Conservation (phyloP, 2,329 filamentous ascomycete species). For the Alternaria alternata region DNA sequence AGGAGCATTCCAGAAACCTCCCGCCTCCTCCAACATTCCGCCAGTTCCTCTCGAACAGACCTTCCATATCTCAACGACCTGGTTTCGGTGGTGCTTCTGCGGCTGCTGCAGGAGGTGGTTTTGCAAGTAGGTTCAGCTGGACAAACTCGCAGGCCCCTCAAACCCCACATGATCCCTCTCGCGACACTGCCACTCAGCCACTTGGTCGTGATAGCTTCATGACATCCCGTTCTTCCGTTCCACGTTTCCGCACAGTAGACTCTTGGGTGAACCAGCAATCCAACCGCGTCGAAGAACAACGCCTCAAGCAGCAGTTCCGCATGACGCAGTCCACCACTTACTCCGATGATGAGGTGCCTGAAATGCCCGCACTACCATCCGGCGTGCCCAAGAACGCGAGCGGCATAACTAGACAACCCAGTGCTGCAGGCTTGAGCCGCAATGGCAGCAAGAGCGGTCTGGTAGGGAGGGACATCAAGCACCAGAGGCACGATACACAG, state of each 20-base stretch:
- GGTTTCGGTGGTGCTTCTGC: slow-evolving; percentile 30
- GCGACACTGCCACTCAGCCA: slow-evolving; percentile 37
- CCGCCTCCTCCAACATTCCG: slow-evolving; percentile 50
- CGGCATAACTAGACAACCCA: slow-evolving; percentile 10
- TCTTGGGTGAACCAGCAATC: slow-evolving; percentile 53
- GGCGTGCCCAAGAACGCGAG: slow-evolving; percentile 40
- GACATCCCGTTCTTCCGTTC: slow-evolving; percentile 47
- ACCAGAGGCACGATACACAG: slow-evolving; percentile 47
- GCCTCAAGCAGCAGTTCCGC: slow-evolving; percentile 46
- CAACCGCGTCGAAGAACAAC: slow-evolving; percentile 47
- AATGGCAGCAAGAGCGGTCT: slow-evolving; percentile 27
- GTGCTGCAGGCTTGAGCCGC: slow-evolving; percentile 19
- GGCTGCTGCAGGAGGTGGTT: slow-evolving; percentile 19
- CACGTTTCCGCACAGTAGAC: slow-evolving; percentile 53
- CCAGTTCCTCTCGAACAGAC: slow-evolving; percentile 50
- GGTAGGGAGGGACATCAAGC: slow-evolving; percentile 44
- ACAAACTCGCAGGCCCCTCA: slow-evolving; percentile 52
- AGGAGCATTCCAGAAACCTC: slow-evolving; percentile 25
- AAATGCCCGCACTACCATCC: slow-evolving; percentile 23
- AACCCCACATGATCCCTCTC: slow-evolving; percentile 45
- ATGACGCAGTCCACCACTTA: slow-evolving; percentile 41
- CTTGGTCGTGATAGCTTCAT: slow-evolving; percentile 47
- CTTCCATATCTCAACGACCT: slow-evolving; percentile 41
- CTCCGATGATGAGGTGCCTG: slow-evolving; percentile 25
- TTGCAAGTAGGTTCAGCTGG: slow-evolving; percentile 50